These are phyloP conservation scores for Pythium aristosporum DNA, from an alignment of 352 stramenopile genomes.

Conservation along the genomic window DNA sequence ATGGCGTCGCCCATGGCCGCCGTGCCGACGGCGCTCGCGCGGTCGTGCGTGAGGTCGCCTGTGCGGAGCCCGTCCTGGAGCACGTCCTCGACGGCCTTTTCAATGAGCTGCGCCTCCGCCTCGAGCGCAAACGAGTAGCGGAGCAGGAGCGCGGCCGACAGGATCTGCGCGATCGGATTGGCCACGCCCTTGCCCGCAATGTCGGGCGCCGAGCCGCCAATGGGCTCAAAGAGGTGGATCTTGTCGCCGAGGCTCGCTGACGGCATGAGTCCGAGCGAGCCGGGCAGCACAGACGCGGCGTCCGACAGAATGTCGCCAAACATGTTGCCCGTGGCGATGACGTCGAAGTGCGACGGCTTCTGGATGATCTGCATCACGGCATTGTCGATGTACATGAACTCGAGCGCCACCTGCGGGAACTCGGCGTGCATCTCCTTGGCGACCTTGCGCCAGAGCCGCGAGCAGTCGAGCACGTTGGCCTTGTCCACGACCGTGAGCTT, in stretches of 20 bases:
- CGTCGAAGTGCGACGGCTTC: conserved; percentile 98
- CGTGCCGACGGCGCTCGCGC: conserved; percentile 55
- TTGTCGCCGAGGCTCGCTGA: conserved; percentile 93
- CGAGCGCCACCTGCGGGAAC: conserved; percentile 93
- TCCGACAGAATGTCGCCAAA: conserved; percentile 99
- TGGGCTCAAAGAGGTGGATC: conserved; percentile 97
- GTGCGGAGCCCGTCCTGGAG: conserved; percentile 83
- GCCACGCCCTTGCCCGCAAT: conserved; percentile 96
- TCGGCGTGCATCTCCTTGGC: conserved; percentile 89
- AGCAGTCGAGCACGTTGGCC: conserved; percentile 98
- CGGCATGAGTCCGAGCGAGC: conserved; percentile 97
- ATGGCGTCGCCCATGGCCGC: conserved; percentile 79
- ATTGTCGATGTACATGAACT: conserved; percentile 99
- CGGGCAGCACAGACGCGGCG: conserved; percentile 96
- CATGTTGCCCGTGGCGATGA: conserved; percentile 99
- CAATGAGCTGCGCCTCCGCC: conserved; percentile 74
- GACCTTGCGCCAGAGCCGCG: conserved; percentile 90
- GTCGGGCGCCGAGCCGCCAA: conserved; percentile 97
- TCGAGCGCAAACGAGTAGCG: conserved; percentile 92
- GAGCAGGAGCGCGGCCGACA: conserved; percentile 97
- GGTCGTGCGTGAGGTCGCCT: conserved; percentile 77
- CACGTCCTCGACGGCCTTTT: conserved; percentile 79
- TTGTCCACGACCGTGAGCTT: conserved; percentile 98
- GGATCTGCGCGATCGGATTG: conserved; percentile 97
- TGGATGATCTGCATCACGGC: conserved; percentile 98